A percentile compares a stretch with the other conserved stretches of the same genome.
Evolutionary conservation across 2,329 filamentous ascomycete species (phyloP).

Genomic region (Cercospora citrullina): DNA sequence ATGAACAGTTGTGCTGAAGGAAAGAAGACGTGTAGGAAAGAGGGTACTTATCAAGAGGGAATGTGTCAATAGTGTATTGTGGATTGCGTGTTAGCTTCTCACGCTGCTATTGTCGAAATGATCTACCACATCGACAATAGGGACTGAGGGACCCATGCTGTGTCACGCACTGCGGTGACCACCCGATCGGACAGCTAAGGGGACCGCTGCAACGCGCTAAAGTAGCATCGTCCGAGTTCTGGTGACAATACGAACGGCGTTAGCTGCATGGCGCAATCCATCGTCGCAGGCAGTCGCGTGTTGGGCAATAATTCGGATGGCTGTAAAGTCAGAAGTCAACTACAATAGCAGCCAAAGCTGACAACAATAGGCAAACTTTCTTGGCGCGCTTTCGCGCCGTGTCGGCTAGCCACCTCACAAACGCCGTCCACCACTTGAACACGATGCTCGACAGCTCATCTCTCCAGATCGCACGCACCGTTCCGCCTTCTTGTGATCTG

Average conservation of each 20-base stretch:
- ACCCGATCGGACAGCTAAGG: not conserved
- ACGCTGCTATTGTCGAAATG: conserved; percentile 9
- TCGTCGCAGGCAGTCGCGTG: not conserved
- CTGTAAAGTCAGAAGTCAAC: conserved; percentile 4
- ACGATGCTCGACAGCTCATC: not conserved
- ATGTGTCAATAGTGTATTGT: conserved; percentile 3
- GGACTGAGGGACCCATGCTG: not conserved
- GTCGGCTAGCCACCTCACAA: not conserved
- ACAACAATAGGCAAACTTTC: conserved; percentile 3
- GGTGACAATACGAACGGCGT: conserved; percentile 7
- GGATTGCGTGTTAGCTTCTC: conserved; percentile 12
- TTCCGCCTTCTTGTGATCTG: not conserved
- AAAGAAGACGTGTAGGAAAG: not conserved
- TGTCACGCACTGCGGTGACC: conserved; percentile 7
- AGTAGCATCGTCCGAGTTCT: not conserved
- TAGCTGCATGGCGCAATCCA: not conserved
- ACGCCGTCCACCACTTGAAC: not conserved
- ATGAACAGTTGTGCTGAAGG: conserved; percentile 5
- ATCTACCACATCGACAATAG: conserved; percentile 11
- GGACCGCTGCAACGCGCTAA: not conserved
- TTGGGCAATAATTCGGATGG: not conserved
- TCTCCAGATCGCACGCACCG: not conserved
- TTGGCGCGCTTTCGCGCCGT: not conserved
- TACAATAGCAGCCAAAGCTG: conserved; percentile 3
- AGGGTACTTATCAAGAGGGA: conserved; percentile 9